phyloP scores from a whole-genome alignment of 2,329 filamentous ascomycete genomes.

The Cladosporium cucumerinum region DNA sequence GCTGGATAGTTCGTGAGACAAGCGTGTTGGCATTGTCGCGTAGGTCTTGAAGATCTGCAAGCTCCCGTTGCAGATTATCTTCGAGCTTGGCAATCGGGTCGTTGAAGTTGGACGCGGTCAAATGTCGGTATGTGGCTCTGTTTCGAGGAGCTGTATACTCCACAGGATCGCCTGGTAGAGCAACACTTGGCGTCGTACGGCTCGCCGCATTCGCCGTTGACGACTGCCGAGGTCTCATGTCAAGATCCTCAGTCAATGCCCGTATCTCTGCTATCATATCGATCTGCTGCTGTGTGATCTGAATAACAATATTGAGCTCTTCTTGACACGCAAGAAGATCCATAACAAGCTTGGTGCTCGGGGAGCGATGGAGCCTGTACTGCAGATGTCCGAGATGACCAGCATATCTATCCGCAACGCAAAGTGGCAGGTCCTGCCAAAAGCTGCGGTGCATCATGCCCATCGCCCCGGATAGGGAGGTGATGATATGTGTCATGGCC shows the following conservation, averaged over 20 bases:
- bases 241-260: conserved; percentile 17
- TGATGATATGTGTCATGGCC: conserved; percentile 37
- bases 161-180: background rate
- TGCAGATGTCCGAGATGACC: conserved; percentile 43
- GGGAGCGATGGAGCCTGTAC: conserved; percentile 41
- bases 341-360: conserved; percentile 44
- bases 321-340: conserved; percentile 45
- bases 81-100: conserved; percentile 39
- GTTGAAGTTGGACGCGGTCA: conserved; percentile 37
- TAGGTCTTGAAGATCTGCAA: conserved; percentile 40
- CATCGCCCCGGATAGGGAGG: conserved; percentile 39
- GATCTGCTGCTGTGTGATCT: conserved; percentile 42
- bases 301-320: conserved; percentile 45
- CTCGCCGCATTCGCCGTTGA: no score
- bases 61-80: conserved; percentile 42
- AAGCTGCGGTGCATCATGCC: conserved; percentile 45
- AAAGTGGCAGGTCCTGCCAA: conserved; percentile 42
- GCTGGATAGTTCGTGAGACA: conserved; percentile 43
- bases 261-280: conserved; percentile 35
- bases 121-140: conserved; percentile 37
- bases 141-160: background rate
- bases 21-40: conserved; percentile 44
- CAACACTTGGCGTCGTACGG: background rate
- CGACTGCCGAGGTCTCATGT: background rate
- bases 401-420: conserved; percentile 42